Evolutionary conservation across 192 early-diverging fungal species (phyloP), one percentile per base, ranked within the genome.

Genomic region (Coemansia umbellata): DNA sequence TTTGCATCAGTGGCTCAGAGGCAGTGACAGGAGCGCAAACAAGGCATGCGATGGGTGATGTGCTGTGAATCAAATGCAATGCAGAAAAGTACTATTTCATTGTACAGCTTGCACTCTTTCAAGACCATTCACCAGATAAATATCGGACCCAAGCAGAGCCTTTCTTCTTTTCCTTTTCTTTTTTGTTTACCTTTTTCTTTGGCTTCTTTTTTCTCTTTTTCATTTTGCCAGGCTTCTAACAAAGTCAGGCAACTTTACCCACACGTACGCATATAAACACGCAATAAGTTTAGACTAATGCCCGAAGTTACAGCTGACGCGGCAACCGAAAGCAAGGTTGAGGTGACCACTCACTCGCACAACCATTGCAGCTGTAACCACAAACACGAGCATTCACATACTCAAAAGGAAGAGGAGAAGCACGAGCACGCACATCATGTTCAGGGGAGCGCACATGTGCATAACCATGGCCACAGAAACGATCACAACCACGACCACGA

Each of bases 351-450:
- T 10, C 41, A 58, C 28, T 26, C 43, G 21, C 55, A 58, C 41
- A 37, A 37, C 31, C 49, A 66, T 28, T 58, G 56, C 28, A 31
- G 37, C 27, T 58, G 56, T 35, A 30, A 30, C 36, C 37, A 45
- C 56, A 47, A 58, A 30, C 56, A 49, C 24, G 28, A 11, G 21
- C 41, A 42, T 19, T 9, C 21, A n/a, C 17, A 42, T 42, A 18
- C 8, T 8, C 36, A 52, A 23, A 52, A 52, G 50, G 0, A 21
- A 5, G 42, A 44, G 22, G 42, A 44, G 14, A 30, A 47, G 15
- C 45, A 47, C 18, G 24, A 30, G 26, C 45, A 47, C 45, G 14
- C 45, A 3, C 45, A 47, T 27, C 3, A 24, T 30, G 26, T 30
- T 30, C 13, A 30, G 26, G 33, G 33, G 33, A 18, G 23, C 39